A percentile compares a stretch with the other conserved stretches of the same genome.
Conservation (phyloP, 78 protist genomes). For the Monosiga brevicollis region DNA sequence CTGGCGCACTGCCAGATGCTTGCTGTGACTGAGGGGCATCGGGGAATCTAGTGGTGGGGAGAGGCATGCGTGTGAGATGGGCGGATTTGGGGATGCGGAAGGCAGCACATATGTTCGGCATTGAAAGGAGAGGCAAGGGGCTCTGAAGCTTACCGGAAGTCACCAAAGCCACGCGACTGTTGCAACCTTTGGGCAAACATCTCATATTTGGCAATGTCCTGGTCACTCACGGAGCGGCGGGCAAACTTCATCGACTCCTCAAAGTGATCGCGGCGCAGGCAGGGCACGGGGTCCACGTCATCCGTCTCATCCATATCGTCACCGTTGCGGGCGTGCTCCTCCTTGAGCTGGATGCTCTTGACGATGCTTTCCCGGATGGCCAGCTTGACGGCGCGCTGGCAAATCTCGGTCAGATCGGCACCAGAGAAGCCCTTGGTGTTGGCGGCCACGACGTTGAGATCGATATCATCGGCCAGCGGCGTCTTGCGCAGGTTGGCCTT, state of each 20-base stretch:
- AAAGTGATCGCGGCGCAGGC: constrained; percentile 88
- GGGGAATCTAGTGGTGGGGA: too few species aligned
- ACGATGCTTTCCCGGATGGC: constrained; percentile 96
- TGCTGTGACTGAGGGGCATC: too few species aligned
- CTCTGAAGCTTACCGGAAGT: constrained; percentile 31
- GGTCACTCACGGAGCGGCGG: constrained; percentile 89
- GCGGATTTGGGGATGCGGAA: too few species aligned
- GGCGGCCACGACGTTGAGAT: constrained; percentile 76
- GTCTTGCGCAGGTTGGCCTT: constrained; percentile 89
- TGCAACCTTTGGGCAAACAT: constrained; percentile 82
- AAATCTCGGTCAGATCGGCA: constrained; percentile 98
- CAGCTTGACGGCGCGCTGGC: constrained; percentile 94
- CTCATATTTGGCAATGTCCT: constrained; percentile 92
- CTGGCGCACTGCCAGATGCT: too few species aligned
- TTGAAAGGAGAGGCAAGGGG: too few species aligned
- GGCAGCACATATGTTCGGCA: too few species aligned
- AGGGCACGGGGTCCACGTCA: constrained; percentile 83
- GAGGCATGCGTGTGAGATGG: too few species aligned
- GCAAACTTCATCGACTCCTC: constrained; percentile 88
- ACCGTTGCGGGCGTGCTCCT: constrained; percentile 40
- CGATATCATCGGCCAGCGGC: constrained; percentile 88
- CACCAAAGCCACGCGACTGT: constrained; percentile 34
- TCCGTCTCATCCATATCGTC: constrained; percentile 23
- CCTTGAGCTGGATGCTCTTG: constrained; percentile 38
- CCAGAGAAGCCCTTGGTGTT: constrained; percentile 96